Percentiles rank a stretch among this genome's conserved stretches.
phyloP scores from a whole-genome alignment of 371 early-diverging fungal species.

The Syncephalastrum sp. region DNA sequence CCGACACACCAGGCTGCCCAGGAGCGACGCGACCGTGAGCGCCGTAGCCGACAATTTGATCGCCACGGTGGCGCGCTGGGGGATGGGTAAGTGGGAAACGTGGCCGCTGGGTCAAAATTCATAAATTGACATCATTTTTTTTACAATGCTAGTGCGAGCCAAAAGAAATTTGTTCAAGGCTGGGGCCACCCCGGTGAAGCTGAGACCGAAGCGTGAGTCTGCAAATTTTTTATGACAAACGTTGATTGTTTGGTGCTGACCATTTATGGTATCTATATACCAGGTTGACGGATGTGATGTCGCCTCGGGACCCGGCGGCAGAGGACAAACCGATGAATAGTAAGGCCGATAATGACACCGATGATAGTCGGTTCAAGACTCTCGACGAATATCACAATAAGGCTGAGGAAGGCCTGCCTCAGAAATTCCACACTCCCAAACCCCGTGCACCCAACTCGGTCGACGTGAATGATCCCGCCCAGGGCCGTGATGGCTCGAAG shows the following conservation, averaged over 20 bases:
- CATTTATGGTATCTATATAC: conserved; percentile 4
- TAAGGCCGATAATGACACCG: conserved; percentile 12
- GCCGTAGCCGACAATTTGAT: conserved; percentile 54
- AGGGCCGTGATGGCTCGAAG: conserved; percentile 65
- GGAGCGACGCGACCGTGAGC: conserved; percentile 1
- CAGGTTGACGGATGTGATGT: conserved; percentile 5
- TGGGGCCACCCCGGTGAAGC: conserved; percentile 56
- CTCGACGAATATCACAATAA: conserved; percentile 62
- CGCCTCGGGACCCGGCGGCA: conserved; percentile 25
- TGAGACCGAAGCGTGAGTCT: conserved; percentile 17
- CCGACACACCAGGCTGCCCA: conserved; percentile 1
- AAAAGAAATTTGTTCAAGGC: conserved; percentile 73
- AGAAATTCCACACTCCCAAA: conserved; percentile 26
- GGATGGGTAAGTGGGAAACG: conserved; percentile 23
- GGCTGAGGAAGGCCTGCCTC: conserved; percentile 31
- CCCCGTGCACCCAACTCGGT: conserved; percentile 72
- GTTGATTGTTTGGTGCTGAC: not conserved
- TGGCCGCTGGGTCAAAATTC: no score
- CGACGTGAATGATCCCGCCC: conserved; percentile 43
- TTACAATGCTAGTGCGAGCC: conserved; percentile 40
- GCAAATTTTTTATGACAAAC: no score
- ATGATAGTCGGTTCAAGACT: conserved; percentile 65
- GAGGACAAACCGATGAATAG: conserved; percentile 16
- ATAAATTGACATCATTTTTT: not conserved
- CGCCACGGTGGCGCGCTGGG: conserved; percentile 60